phyloP scores from a whole-genome alignment of 2,329 filamentous ascomycete genomes.

The Claviceps paspali region DNA sequence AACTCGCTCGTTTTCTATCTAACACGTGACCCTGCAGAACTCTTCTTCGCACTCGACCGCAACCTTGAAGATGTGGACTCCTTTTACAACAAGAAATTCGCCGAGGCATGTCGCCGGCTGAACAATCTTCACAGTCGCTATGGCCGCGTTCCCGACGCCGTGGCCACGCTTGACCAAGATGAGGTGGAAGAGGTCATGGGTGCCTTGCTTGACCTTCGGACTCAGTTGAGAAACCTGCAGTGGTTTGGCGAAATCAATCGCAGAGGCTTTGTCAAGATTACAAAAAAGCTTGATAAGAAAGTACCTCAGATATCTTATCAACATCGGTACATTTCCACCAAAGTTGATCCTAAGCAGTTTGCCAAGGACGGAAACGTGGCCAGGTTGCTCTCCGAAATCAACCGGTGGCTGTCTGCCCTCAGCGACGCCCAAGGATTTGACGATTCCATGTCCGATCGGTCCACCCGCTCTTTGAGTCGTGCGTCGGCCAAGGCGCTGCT shows the following conservation, averaged over 20 bases:
- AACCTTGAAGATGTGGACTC: conserved; percentile 93
- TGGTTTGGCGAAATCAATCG: conserved; percentile 98
- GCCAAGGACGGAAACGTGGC: conserved; percentile 50
- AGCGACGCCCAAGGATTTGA: conserved; percentile 64
- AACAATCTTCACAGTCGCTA: conserved; percentile 81
- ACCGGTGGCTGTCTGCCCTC: conserved; percentile 78
- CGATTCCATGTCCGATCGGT: conserved; percentile 60
- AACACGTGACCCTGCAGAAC: conserved; percentile 45
- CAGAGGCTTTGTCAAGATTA: conserved; percentile 92
- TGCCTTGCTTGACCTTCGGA: conserved; percentile 74
- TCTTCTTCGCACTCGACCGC: conserved; percentile 91
- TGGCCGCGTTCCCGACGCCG: conserved; percentile 54
- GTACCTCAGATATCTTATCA: conserved; percentile 62
- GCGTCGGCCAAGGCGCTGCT: conserved; percentile 62
- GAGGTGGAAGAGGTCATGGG: conserved; percentile 86
- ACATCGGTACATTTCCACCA: conserved; percentile 73
- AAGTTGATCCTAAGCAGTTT: conserved; percentile 80
- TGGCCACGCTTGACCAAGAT: conserved; percentile 65
- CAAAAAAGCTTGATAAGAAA: conserved; percentile 97
- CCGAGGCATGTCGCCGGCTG: conserved; percentile 68
- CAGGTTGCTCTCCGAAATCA: conserved; percentile 47
- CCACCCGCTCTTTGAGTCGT: conserved; percentile 60
- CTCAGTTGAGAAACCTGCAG: conserved; percentile 77
- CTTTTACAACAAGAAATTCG: conserved; percentile 94
- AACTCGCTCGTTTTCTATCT: conserved; percentile 18